Conservation (phyloP, 1,139 yeast genomes). For the Scheffersomyces stambukii region DNA sequence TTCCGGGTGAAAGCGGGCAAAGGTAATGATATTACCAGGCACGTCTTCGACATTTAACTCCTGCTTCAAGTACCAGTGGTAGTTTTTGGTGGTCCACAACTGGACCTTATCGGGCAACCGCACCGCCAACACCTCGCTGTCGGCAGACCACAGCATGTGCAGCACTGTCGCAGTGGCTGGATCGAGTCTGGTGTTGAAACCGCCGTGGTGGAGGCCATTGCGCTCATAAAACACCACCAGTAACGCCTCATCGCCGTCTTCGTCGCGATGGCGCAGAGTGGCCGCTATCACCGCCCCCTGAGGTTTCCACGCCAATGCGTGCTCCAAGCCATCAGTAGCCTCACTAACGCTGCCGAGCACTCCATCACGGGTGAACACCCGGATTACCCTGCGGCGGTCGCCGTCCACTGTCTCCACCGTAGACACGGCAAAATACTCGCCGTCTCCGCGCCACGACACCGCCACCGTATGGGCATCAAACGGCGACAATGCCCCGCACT, state of each 20-base stretch:
- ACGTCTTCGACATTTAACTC: conserved; percentile 43
- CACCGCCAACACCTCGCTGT: conserved; percentile 75
- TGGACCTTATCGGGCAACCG: conserved; percentile 60
- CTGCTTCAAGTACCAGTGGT: conserved; percentile 93
- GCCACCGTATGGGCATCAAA: conserved; percentile 44
- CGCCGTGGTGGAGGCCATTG: conserved; percentile 90
- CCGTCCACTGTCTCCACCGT: conserved; percentile 51
- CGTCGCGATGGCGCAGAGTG: conserved; percentile 55
- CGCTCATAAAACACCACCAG: conserved; percentile 81
- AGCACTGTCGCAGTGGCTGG: conserved; percentile 43
- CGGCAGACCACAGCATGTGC: conserved; percentile 76
- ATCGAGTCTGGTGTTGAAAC: conserved; percentile 64
- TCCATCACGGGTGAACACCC: conserved; percentile 82
- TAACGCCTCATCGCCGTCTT: conserved; percentile 43
- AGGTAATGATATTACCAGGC: too few species aligned
- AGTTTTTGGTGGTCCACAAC: conserved; percentile 88
- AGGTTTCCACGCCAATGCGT: conserved; percentile 80
- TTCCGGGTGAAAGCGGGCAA: conserved; percentile 83
- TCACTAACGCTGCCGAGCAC: conserved; percentile 80
- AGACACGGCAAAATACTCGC: conserved; percentile 73
- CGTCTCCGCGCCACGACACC: conserved; percentile 94
- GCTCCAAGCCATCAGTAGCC: conserved; percentile 81
- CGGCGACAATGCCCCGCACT: conserved; percentile 58
- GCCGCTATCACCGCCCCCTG: conserved; percentile 86
- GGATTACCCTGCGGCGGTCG: conserved; percentile 65